Evolutionary conservation across 2,329 filamentous ascomycete genomes (phyloP).

Genomic region (Colletotrichum sp.): DNA sequence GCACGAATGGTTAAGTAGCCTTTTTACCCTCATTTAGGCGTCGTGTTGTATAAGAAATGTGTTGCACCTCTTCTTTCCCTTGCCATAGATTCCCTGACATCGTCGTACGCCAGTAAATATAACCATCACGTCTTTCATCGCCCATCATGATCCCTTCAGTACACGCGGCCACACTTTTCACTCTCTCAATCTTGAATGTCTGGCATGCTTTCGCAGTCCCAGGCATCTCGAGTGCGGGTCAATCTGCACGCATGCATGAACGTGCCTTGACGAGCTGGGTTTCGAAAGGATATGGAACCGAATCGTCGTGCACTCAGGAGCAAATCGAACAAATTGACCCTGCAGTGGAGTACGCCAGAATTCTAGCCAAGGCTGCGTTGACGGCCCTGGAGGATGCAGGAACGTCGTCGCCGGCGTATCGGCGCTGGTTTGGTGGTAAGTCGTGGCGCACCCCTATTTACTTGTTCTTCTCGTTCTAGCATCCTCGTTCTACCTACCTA

Average conservation of each 20-base stretch:
- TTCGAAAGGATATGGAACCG: background rate
- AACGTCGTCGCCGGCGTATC: background rate
- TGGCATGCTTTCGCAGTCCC: background rate
- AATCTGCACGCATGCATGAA: background rate
- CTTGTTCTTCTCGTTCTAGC: no score
- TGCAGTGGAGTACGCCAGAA: background rate
- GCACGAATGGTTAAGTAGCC: no score
- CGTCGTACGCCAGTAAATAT: background rate
- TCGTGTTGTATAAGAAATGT: no score
- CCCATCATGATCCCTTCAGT: background rate
- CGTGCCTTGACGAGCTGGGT: background rate
- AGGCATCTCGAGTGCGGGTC: fast-evolving
- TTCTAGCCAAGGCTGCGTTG: background rate
- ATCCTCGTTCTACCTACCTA: no score
- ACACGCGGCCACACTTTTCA: fast-evolving
- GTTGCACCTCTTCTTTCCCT: no score
- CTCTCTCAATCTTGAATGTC: background rate
- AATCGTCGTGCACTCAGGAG: background rate
- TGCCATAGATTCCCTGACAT: background rate
- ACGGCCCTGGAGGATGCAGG: background rate
- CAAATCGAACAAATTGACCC: background rate
- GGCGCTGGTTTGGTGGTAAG: background rate
- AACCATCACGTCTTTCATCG: background rate
- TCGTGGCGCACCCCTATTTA: no score
- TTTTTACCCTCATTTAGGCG: no score